Evolutionary conservation across 257 asterid species (phyloP).

Genomic region (Penstemon newberryi): DNA sequence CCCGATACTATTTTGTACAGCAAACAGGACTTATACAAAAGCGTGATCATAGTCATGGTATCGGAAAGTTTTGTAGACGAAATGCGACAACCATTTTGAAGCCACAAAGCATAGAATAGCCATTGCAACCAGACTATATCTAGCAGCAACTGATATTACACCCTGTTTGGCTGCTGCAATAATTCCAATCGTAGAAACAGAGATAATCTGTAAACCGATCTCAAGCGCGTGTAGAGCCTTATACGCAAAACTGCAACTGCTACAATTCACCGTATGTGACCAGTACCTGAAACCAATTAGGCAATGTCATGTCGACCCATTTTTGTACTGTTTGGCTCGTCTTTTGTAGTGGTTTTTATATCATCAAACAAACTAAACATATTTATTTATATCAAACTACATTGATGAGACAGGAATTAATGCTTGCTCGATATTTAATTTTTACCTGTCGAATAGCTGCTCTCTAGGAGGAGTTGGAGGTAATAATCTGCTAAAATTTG

Average conservation of each 20-base stretch:
- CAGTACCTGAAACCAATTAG: conserved; percentile 57
- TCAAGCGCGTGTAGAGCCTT: conserved; percentile 50
- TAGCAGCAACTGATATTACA: conserved; percentile 38
- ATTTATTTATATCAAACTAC: too few relatives aligned
- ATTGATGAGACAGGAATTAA: too few relatives aligned
- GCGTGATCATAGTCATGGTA: conserved; percentile 94
- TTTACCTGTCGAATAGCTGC: conserved; percentile 72
- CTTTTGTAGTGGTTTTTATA: too few relatives aligned
- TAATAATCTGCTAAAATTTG: conserved; percentile 50
- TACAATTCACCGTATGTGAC: conserved; percentile 71
- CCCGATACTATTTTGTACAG: neutral
- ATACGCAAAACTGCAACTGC: conserved; percentile 70
- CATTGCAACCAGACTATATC: conserved; percentile 45
- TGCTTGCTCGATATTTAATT: too few relatives aligned
- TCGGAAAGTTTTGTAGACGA: conserved; percentile 70
- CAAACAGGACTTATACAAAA: conserved; percentile 40
- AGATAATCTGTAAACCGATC: conserved; percentile 54
- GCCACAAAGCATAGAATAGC: conserved; percentile 70
- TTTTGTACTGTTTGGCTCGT: too few relatives aligned
- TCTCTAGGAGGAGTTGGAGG: conserved; percentile 79
- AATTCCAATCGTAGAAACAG: conserved; percentile 51
- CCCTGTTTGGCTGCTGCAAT: conserved; percentile 73
- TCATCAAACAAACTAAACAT: too few relatives aligned
- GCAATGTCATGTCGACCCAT: neutral
- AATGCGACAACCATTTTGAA: conserved; percentile 76